Evolutionary conservation across 441 rosid species (phyloP).

Genomic region (Croton setiger): DNA sequence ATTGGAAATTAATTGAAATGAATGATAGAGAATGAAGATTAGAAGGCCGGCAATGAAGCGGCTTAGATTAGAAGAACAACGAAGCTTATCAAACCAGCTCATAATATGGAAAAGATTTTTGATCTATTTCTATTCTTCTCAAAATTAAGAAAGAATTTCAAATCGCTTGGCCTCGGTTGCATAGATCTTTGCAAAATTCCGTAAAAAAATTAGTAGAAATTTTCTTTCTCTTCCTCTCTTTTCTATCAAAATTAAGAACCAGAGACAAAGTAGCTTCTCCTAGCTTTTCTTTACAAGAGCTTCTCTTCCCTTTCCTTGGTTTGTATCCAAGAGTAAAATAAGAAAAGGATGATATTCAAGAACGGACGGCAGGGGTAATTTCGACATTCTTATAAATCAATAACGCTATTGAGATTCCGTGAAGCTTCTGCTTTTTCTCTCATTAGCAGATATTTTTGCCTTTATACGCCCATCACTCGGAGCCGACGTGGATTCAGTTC

Average conservation of each 20-base stretch:
- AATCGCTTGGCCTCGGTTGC: conserved; percentile 12
- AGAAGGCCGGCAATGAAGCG: conserved; percentile 58
- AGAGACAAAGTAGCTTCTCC: background rate
- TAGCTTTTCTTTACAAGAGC: no score
- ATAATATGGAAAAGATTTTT: conserved; percentile 12
- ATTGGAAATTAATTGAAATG: conserved; percentile 48
- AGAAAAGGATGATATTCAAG: background rate
- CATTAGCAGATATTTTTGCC: no score
- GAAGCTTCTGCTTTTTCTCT: background rate
- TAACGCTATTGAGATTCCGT: background rate
- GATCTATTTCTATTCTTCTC: background rate
- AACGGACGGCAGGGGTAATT: background rate
- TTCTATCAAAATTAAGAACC: background rate
- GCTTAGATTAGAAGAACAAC: conserved; percentile 50
- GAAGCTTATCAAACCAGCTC: conserved; percentile 55
- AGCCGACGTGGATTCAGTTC: background rate
- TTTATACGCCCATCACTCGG: background rate
- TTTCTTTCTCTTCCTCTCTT: background rate
- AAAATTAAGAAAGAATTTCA: background rate
- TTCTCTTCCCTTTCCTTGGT: no score
- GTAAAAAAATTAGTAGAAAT: background rate
- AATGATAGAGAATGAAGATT: conserved; percentile 44
- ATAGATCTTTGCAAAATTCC: conserved; percentile 9
- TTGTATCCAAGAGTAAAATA: background rate
- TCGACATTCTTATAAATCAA: background rate